Conservation (phyloP, 2,329 filamentous ascomycete genomes). For the Alternaria brassicae region DNA sequence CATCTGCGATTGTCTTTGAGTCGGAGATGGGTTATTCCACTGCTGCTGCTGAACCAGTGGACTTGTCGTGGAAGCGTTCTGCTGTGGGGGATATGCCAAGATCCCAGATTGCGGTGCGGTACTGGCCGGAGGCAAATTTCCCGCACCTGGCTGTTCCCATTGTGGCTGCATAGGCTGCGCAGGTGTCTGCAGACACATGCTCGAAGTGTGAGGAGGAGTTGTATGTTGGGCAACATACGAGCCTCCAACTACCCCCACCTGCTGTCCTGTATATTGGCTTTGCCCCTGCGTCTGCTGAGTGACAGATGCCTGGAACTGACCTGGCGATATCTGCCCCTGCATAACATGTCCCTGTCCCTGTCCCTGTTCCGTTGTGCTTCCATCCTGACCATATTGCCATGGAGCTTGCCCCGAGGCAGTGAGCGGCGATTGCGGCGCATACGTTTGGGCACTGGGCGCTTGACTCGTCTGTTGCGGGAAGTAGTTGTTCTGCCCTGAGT, state of each 20-base stretch:
- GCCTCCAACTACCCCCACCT: slow-evolving; percentile 36
- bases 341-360: slow-evolving; percentile 24
- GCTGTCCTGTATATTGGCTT: slow-evolving; percentile 28
- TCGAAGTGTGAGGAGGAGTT: slow-evolving; percentile 20
- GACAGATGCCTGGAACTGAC: slow-evolving; percentile 11
- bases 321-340: slow-evolving; percentile 10
- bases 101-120: slow-evolving; percentile 17
- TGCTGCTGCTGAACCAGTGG: slow-evolving; percentile 34
- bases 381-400: slow-evolving; percentile 22
- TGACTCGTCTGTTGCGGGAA: slow-evolving; percentile 30
- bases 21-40: slow-evolving; percentile 31
- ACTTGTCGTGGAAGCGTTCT: slow-evolving; percentile 18
- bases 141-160: slow-evolving; percentile 11
- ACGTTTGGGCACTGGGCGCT: slow-evolving; percentile 9
- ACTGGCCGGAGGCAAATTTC: slow-evolving; percentile 1
- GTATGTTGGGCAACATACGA: slow-evolving; percentile 11
- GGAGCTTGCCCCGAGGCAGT: slow-evolving; percentile 18
- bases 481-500: slow-evolving; percentile 38
- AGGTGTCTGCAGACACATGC: slow-evolving; percentile 18
- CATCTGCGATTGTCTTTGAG: slow-evolving; percentile 17
- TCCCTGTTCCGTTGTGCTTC: slow-evolving; percentile 9
- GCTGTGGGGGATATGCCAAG: slow-evolving; percentile 19
- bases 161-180: slow-evolving; percentile 17
- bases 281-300: slow-evolving; percentile 17
- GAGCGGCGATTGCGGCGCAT: slow-evolving; percentile 26